A percentile compares a stretch with the other conserved stretches of the same genome.
Evolutionary conservation across 495 filamentous ascomycete genomes (phyloP).

Genomic region (Chlorociboria aeruginascens): DNA sequence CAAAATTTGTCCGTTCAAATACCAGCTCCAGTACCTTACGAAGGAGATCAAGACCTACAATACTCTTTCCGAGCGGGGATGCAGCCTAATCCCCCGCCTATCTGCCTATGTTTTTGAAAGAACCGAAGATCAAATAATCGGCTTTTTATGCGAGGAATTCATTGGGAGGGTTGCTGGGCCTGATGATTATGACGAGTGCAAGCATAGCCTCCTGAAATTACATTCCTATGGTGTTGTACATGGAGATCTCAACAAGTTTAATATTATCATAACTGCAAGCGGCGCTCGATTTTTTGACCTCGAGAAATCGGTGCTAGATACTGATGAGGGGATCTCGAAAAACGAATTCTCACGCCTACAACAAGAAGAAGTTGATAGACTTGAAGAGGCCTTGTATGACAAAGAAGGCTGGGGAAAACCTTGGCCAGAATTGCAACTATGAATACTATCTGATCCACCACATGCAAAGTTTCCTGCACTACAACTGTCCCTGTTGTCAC

Average conservation of each 20-base stretch:
- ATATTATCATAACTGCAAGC: neutral
- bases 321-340: neutral
- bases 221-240: neutral
- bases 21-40: no score
- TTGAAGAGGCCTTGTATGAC: neutral
- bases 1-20: no score
- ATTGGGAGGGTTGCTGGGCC: neutral
- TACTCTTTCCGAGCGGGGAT: no score
- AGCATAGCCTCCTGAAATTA: neutral
- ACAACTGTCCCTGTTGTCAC: no score
- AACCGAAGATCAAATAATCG: no score
- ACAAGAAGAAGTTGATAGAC: neutral
- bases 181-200: neutral
- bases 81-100: no score
- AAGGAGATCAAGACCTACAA: no score
- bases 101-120: no score
- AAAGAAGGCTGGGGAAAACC: slow-evolving; percentile 1
- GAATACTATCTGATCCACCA: no score
- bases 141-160: neutral
- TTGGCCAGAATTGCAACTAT: neutral
- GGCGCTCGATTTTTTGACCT: neutral
- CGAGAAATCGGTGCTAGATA: slow-evolving; percentile 1
- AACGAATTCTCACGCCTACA: neutral
- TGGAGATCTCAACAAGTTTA: slow-evolving; percentile 1
- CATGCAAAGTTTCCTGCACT: no score